A percentile compares a stretch with the other conserved stretches of the same genome.
phyloP scores from a whole-genome alignment of 495 filamentous ascomycete genomes.

The Pyrenopolyporus hunteri region DNA sequence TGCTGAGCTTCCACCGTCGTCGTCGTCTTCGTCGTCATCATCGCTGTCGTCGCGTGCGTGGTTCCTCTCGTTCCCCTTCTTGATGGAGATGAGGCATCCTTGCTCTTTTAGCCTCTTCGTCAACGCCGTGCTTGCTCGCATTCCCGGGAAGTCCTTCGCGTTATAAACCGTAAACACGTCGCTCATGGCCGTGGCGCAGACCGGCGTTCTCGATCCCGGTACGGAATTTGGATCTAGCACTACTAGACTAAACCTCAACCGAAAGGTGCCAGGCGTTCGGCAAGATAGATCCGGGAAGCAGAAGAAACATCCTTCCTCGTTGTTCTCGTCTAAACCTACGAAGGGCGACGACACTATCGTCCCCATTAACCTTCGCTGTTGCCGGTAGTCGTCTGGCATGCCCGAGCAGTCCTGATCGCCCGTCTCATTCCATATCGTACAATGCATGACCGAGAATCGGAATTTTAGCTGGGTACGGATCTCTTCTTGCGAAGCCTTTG shows the following conservation, averaged over 20 bases:
- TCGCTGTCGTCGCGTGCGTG: conserved; percentile 57
- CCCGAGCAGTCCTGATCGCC: conserved; percentile 65
- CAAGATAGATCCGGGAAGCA: conserved; percentile 94
- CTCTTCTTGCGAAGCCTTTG: conserved; percentile 56
- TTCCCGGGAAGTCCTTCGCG: conserved; percentile 96
- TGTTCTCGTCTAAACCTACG: conserved; percentile 68
- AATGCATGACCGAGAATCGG: conserved; percentile 83
- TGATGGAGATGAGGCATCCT: conserved; percentile 78
- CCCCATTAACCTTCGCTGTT: conserved; percentile 76
- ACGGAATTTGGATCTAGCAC: conserved; percentile 65
- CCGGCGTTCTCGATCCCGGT: conserved; percentile 62
- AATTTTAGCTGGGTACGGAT: conserved; percentile 68
- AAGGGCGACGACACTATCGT: conserved; percentile 78
- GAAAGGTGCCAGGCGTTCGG: conserved; percentile 81
- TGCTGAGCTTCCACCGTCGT: conserved; percentile 30
- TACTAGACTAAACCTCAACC: conserved; percentile 86
- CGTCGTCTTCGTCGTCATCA: conserved; percentile 54
- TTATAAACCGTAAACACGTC: conserved; percentile 87
- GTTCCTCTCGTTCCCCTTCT: conserved; percentile 75
- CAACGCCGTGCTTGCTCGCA: conserved; percentile 74
- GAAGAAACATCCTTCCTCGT: conserved; percentile 82
- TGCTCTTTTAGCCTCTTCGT: conserved; percentile 75
- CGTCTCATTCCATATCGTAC: conserved; percentile 70
- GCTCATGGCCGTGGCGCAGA: conserved; percentile 72
- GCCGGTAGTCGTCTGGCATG: conserved; percentile 62